Percentiles rank a stretch among this genome's conserved stretches.
phyloP scores from a whole-genome alignment of 176 grass and related monocot genomes.

The Zea mays region DNA sequence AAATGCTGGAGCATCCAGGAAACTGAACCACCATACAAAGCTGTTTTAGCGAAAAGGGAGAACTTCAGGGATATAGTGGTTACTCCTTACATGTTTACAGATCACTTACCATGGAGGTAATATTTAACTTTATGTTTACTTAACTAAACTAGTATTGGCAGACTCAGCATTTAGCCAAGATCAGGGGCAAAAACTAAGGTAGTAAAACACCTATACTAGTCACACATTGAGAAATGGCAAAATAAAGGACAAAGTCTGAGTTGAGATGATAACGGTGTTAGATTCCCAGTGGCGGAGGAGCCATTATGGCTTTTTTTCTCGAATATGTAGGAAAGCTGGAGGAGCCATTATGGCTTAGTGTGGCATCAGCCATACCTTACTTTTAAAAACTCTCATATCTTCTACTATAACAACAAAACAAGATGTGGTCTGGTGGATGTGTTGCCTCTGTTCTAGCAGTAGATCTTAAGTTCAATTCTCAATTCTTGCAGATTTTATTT shows the following conservation, averaged over 20 bases:
- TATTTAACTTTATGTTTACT: neutral
- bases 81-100: conserved; percentile 88
- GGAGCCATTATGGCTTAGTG: too few relatives aligned
- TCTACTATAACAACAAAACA: too few relatives aligned
- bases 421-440: too few relatives aligned
- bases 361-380: too few relatives aligned
- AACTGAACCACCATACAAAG: conserved; percentile 64
- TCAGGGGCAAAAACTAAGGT: neutral
- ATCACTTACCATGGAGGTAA: conserved; percentile 98
- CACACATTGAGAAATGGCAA: neutral
- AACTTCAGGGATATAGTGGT: conserved; percentile 76
- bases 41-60: conserved; percentile 69
- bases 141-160: neutral
- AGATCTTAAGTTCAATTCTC: too few relatives aligned
- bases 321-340: too few relatives aligned
- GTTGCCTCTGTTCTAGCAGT: too few relatives aligned
- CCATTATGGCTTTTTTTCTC: too few relatives aligned
- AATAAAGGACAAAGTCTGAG: neutral
- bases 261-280: neutral
- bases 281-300: too few relatives aligned
- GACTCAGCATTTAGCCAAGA: neutral
- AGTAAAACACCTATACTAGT: neutral
- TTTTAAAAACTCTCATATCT: too few relatives aligned
- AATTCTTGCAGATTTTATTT: too few relatives aligned
- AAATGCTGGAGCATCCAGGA: conserved; percentile 68